phyloP scores from a whole-genome alignment of 345 rosid genomes.

The Hibiscus mutabilis region DNA sequence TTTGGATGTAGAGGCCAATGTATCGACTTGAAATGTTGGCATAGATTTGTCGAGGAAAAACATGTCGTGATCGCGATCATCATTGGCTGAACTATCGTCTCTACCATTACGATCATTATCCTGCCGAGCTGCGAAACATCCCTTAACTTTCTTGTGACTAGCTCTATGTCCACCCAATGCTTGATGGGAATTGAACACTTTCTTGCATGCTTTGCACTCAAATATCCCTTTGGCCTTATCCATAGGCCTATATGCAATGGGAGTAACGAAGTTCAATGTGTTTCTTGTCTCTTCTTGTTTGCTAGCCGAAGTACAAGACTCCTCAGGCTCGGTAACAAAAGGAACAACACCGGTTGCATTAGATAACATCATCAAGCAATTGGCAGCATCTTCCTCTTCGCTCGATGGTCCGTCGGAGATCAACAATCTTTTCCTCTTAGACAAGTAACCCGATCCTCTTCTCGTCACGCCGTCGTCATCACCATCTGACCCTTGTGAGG shows the following conservation, averaged over 20 bases:
- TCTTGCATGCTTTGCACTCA: conserved; percentile 95
- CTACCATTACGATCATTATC: conserved; percentile 15
- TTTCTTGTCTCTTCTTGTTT: conserved; percentile 46
- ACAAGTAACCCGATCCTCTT: conserved; percentile 33
- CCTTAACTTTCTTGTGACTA: conserved; percentile 98
- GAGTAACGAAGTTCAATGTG: conserved; percentile 29
- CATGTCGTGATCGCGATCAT: conserved; percentile 29
- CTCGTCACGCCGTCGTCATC: conserved; percentile 23
- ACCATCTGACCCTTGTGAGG: conserved; percentile 34
- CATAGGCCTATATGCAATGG: conserved; percentile 19
- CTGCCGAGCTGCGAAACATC: conserved; percentile 78
- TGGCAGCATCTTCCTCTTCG: conserved; percentile 94
- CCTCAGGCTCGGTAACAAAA: conserved; percentile 41
- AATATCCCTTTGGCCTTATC: conserved; percentile 64
- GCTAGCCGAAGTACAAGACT: conserved; percentile 63
- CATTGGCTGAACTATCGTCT: conserved; percentile 35
- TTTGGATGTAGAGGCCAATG: conserved; percentile 33
- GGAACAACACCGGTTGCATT: conserved; percentile 59
- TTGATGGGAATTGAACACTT: conserved; percentile 96
- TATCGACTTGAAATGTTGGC: conserved; percentile 26
- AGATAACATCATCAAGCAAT: conserved; percentile 82
- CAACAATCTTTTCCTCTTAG: conserved; percentile 56
- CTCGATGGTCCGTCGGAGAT: conserved; percentile 48
- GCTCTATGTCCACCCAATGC: conserved; percentile 99
- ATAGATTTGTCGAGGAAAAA: conserved; percentile 31